phyloP scores from a whole-genome alignment of 2,329 filamentous ascomycete species.

The Endothia cerciana region DNA sequence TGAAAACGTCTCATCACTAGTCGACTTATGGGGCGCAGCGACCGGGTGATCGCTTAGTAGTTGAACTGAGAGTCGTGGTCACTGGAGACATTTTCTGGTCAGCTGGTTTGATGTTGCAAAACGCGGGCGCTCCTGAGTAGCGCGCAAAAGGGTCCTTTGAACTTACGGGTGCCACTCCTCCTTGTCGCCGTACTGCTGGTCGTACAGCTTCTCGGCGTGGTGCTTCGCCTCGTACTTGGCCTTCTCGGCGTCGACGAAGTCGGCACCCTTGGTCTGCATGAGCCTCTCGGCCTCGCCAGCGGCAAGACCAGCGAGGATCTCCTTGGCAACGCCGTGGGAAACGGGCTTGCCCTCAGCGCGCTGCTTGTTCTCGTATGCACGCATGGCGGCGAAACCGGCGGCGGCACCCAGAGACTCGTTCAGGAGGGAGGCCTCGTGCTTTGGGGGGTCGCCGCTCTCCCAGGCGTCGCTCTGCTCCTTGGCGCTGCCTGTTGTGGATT shows the following conservation, averaged over 20 bases:
- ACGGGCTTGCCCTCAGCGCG: constrained; percentile 72
- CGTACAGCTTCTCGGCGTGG: constrained; percentile 63
- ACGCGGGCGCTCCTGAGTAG: not conserved
- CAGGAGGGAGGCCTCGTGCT: constrained; percentile 65
- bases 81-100: not conserved
- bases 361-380: constrained; percentile 77
- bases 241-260: constrained; percentile 60
- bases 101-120: not conserved
- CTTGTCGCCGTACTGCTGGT: constrained; percentile 59
- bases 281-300: constrained; percentile 78
- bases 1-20: constrained; percentile 1
- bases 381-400: constrained; percentile 79
- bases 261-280: constrained; percentile 70
- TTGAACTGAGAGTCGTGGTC: constrained; percentile 25
- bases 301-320: constrained; percentile 72
- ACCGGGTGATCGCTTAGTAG: constrained; percentile 21
- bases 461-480: constrained; percentile 42
- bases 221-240: constrained; percentile 62
- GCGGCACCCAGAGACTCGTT: constrained; percentile 78
- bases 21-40: constrained; percentile 4
- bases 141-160: too few relatives aligned
- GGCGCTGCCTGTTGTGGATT: constrained; percentile 4
- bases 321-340: constrained; percentile 76
- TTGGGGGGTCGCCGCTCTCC: constrained; percentile 47
- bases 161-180: constrained; percentile 63